A percentile compares a stretch with the other conserved stretches of the same genome.
Conservation (phyloP, 2,329 filamentous ascomycete genomes). For the Fusarium azukiicola region DNA sequence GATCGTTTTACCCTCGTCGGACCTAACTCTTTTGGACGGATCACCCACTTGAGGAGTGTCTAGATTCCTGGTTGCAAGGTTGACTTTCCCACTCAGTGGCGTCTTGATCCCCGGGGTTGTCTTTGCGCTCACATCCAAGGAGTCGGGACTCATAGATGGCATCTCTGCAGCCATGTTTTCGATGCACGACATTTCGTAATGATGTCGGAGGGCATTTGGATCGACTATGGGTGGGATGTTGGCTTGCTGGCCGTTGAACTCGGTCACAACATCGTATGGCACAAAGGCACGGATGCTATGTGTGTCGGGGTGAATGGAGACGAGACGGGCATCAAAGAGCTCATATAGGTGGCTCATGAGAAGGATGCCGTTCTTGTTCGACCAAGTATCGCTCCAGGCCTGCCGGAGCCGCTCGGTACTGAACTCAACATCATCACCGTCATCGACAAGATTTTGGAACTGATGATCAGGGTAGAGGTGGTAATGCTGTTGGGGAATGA, state of each 20-base stretch:
- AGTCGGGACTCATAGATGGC: not conserved
- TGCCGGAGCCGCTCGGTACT: constrained; percentile 8
- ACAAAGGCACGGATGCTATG: constrained; percentile 33
- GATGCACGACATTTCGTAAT: constrained; percentile 50
- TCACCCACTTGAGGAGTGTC: not conserved
- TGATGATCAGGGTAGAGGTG: constrained; percentile 38
- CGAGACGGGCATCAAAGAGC: constrained; percentile 40
- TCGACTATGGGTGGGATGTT: constrained; percentile 23
- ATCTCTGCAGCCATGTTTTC: constrained; percentile 30
- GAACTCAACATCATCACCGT: not conserved
- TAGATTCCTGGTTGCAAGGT: not conserved
- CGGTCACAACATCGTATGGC: constrained; percentile 22
- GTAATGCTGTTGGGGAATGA: constrained; percentile 48
- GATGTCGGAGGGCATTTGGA: constrained; percentile 32
- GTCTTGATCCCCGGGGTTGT: not conserved
- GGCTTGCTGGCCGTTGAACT: constrained; percentile 10
- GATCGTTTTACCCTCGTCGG: not conserved
- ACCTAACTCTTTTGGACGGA: not conserved
- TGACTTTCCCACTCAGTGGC: not conserved
- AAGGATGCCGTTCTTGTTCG: constrained; percentile 38
- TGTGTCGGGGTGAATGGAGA: constrained; percentile 49
- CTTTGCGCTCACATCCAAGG: not conserved
- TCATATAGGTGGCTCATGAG: constrained; percentile 46
- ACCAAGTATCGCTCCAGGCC: constrained; percentile 23
- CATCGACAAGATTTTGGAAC: not conserved